phyloP scores from a whole-genome alignment of 768 basidiomycete species.

The Paxillus ammoniavirescens region DNA sequence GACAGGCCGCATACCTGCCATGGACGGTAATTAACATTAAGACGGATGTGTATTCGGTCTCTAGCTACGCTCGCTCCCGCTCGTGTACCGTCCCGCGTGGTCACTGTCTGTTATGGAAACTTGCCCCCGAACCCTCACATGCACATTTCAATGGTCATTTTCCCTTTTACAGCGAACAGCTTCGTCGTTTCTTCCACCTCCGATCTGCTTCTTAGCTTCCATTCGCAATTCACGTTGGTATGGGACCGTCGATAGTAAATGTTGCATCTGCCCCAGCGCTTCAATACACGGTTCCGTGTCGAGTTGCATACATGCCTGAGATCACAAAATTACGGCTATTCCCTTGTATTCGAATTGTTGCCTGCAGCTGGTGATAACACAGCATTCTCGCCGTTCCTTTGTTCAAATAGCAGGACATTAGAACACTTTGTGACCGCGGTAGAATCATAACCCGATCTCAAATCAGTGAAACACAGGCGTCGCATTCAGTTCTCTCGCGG shows the following conservation, averaged over 20 bases:
- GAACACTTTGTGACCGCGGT: no score
- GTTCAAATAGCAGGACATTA: no score
- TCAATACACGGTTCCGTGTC: no score
- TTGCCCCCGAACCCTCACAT: background rate
- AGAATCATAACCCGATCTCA: no score
- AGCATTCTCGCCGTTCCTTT: no score
- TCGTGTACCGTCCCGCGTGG: background rate
- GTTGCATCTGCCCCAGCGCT: background rate
- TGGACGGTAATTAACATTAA: background rate
- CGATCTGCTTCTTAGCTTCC: constrained; percentile 24
- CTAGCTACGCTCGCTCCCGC: background rate
- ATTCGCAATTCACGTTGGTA: constrained; percentile 15
- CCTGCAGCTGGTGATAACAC: no score
- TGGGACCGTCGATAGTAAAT: constrained; percentile 13
- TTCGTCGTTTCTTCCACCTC: constrained; percentile 19
- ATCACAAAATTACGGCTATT: no score
- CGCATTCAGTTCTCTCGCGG: no score
- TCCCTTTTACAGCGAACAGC: constrained; percentile 11
- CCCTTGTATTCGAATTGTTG: no score
- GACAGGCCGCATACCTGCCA: background rate
- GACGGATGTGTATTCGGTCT: background rate
- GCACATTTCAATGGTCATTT: constrained; percentile 4
- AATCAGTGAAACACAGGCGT: no score
- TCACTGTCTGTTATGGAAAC: background rate
- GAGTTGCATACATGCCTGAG: constrained; percentile 3